Evolutionary conservation across 345 rosid species (phyloP).

Genomic region (Ailanthus altissimus): DNA sequence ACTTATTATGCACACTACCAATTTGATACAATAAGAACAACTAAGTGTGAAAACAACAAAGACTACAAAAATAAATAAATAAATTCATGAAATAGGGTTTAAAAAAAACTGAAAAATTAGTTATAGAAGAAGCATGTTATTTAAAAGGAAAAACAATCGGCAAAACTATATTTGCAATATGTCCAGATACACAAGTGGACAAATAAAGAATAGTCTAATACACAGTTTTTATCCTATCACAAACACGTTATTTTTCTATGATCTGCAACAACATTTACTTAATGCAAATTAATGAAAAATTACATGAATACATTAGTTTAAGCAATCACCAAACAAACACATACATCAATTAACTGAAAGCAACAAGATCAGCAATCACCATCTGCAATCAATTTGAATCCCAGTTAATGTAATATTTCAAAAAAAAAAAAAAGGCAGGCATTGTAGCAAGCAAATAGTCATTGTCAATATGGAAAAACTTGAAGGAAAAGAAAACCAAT

Average conservation of each 20-base stretch:
- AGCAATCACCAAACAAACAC: not conserved
- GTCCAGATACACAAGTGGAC: not conserved
- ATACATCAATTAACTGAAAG: not conserved
- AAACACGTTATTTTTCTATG: not conserved
- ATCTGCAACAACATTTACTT: not conserved
- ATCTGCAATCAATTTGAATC: not conserved
- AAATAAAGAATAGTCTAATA: not conserved
- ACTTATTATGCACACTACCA: conserved; percentile 8
- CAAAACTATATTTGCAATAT: not conserved
- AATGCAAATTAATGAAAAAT: not conserved
- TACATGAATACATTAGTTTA: not conserved
- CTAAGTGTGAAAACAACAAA: not conserved
- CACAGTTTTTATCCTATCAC: not conserved
- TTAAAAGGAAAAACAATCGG: not conserved
- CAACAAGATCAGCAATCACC: not conserved
- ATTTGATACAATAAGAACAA: conserved; percentile 10
- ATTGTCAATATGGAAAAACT: not conserved
- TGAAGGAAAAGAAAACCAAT: not conserved
- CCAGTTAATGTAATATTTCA: not conserved
- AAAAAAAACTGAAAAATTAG: not conserved
- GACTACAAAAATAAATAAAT: not conserved
- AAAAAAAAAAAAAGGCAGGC: not conserved
- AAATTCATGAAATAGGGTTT: not conserved
- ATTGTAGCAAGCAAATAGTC: not conserved
- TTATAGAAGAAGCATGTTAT: not conserved